Evolutionary conservation across 768 basidiomycete genomes (phyloP), one percentile per base, ranked within the genome.

Genomic region (Sistotremastrum niveocremeum): DNA sequence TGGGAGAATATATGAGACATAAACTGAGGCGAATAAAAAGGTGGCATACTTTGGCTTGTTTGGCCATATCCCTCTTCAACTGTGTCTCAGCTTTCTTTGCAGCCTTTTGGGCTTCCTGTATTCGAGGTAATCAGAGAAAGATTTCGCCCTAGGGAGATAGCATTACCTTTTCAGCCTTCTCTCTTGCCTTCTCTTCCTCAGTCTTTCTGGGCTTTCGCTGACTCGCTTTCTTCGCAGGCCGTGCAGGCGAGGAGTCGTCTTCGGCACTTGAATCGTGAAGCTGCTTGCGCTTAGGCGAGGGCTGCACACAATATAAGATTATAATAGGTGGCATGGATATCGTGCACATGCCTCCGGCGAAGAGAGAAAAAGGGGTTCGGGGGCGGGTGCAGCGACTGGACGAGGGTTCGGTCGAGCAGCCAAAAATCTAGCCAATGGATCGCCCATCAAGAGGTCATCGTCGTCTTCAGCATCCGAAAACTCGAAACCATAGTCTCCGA

Each of bases 101-200:
- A 10, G 34, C 29, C 31, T 46, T 46, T 39, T 46, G 29, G 4
- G 40, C 41, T 7, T 44, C 40, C 41, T 44, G 37, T n/a, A n/a
- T n/a, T n/a, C n/a, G 42, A 4, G 9, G 12, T 12, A 44, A 45
- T 43, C n/a, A 20, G n/a, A 29, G 29, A 1, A 44, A 34, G 35
- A 7, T 9, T 7, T 8, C 3, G 3, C 7, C 5, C 3, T 31
- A 28, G 28, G 2, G 39, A 46, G 4, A 4, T 39, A 3, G 41
- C 31, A 39, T 5, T 10, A 47, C 46, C 30, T 47, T 47, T 44
- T 9, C 20, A 5, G 31, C 41, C 36, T 47, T 20, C 12, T 47
- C 40, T 5, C 31, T 12, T 8, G 41, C 46, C 31, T 47, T 47
- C 20, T 47, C 42, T 7, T 47, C 40, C n/a, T 44, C 46, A 31